Percentiles rank a stretch among this genome's conserved stretches.
These are phyloP conservation scores for Pulveroboletus sp. DNA, from an alignment of 1,284 basidiomycete genomes.

Conservation along the genomic window DNA sequence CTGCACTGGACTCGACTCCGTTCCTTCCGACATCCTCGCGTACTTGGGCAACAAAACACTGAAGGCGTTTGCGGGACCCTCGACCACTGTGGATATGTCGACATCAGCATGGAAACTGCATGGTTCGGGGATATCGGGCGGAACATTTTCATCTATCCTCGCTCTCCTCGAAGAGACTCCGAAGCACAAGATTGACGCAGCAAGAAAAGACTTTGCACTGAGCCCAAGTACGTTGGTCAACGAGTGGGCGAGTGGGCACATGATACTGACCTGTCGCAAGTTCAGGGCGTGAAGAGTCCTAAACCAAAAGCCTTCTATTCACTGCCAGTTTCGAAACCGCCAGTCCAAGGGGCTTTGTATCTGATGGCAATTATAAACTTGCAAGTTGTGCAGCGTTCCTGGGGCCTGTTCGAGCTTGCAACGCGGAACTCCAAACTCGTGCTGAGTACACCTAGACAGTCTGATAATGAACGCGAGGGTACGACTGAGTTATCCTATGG, in stretches of 20 bases:
- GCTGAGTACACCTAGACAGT: conserved; percentile 2
- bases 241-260: background rate
- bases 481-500: conserved; percentile 51
- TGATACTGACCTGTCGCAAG: conserved; percentile 31
- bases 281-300: conserved; percentile 44
- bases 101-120: conserved; percentile 51
- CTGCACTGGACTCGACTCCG: conserved; percentile 60
- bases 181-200: conserved; percentile 35
- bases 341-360: conserved; percentile 58
- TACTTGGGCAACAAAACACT: conserved; percentile 53
- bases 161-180: conserved; percentile 52
- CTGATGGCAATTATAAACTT: conserved; percentile 66
- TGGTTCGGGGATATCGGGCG: conserved; percentile 64
- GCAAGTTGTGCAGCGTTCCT: conserved; percentile 76
- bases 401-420: conserved; percentile 61
- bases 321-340: conserved; percentile 46
- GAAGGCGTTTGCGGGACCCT: conserved; percentile 41
- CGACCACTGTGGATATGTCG: conserved; percentile 39
- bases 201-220: conserved; percentile 48
- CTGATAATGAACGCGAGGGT: conserved; percentile 14
- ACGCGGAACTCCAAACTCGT: conserved; percentile 28
- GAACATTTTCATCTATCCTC: conserved; percentile 62
- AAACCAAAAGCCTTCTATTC: conserved; percentile 46
- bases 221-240: conserved; percentile 52
- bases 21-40: conserved; percentile 58